Evolutionary conservation across 1,284 basidiomycete genomes (phyloP).

Genomic region (Mycosarcoma mackinlayi): DNA sequence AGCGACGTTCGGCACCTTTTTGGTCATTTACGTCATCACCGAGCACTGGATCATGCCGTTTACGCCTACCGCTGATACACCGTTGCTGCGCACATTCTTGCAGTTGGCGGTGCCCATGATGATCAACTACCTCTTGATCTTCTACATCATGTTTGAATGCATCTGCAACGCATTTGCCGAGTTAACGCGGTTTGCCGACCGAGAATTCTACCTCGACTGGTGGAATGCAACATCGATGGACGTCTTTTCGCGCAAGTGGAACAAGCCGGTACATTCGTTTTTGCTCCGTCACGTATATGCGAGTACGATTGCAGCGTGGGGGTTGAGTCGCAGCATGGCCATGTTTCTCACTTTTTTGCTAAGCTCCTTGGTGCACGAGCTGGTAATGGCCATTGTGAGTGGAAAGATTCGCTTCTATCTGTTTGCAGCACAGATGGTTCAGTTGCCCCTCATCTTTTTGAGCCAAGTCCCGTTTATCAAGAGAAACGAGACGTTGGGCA

Average conservation of each 20-base stretch:
- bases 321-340: conserved; percentile 79
- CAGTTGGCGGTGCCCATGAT: conserved; percentile 94
- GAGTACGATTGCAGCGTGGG: conserved; percentile 81
- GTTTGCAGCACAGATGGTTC: conserved; percentile 77
- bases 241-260: conserved; percentile 75
- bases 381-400: conserved; percentile 83
- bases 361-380: conserved; percentile 78
- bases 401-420: conserved; percentile 68
- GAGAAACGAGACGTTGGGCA: conserved; percentile 58
- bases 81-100: conserved; percentile 72
- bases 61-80: conserved; percentile 70
- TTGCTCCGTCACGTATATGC: conserved; percentile 91
- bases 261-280: conserved; percentile 81
- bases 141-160: conserved; percentile 73
- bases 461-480: conserved; percentile 72
- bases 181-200: conserved; percentile 84
- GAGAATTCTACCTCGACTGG: conserved; percentile 96
- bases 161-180: conserved; percentile 92
- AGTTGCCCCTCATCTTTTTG: conserved; percentile 89
- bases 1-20: conserved; percentile 95
- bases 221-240: conserved; percentile 98
- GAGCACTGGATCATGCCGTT: conserved; percentile 82
- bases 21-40: conserved; percentile 82
- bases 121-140: conserved; percentile 71
- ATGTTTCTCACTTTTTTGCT: conserved; percentile 89